Evolutionary conservation across 139 green algal genomes (phyloP).

Genomic region (Mychonastes homosphaera): DNA sequence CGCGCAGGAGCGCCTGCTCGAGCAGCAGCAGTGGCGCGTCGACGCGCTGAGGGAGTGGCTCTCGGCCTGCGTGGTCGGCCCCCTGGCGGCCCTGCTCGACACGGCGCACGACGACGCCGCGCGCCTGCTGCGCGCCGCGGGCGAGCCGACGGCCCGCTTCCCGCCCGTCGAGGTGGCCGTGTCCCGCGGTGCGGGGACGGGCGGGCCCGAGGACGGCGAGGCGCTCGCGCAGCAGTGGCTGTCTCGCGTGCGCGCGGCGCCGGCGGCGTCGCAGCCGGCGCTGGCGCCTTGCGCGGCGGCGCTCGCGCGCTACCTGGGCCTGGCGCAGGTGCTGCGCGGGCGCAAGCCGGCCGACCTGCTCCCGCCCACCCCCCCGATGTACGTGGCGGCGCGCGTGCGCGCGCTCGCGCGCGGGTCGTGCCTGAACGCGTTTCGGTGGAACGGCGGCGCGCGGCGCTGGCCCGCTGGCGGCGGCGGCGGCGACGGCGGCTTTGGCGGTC

Average conservation of each 20-base stretch:
- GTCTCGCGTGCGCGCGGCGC: no score
- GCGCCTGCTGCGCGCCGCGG: conserved; percentile 19
- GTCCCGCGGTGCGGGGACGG: not conserved
- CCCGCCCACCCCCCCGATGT: conserved; percentile 43
- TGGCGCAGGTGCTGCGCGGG: conserved; percentile 46
- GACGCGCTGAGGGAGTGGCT: conserved; percentile 64
- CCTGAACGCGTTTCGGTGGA: conserved; percentile 35
- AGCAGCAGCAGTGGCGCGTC: not conserved
- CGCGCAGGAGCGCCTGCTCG: not conserved
- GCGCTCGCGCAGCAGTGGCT: not conserved
- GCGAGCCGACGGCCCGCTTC: conserved; percentile 20
- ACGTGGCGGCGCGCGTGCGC: conserved; percentile 45
- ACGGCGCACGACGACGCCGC: conserved; percentile 30
- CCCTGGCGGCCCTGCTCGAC: conserved; percentile 33
- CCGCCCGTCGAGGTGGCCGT: conserved; percentile 21
- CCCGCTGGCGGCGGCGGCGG: no score
- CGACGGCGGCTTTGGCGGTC: no score
- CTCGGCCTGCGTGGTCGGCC: conserved; percentile 39
- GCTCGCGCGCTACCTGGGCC: conserved; percentile 41
- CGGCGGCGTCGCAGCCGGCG: not conserved
- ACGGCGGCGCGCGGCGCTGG: no score
- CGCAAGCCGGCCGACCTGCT: conserved; percentile 49
- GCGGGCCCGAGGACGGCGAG: conserved; percentile 3
- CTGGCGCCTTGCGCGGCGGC: conserved; percentile 14
- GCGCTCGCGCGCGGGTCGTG: conserved; percentile 45